Percentiles rank a stretch among this genome's conserved stretches.
Evolutionary conservation across 2,329 filamentous ascomycete genomes (phyloP).

Genomic region (Fusarium tuaranense): DNA sequence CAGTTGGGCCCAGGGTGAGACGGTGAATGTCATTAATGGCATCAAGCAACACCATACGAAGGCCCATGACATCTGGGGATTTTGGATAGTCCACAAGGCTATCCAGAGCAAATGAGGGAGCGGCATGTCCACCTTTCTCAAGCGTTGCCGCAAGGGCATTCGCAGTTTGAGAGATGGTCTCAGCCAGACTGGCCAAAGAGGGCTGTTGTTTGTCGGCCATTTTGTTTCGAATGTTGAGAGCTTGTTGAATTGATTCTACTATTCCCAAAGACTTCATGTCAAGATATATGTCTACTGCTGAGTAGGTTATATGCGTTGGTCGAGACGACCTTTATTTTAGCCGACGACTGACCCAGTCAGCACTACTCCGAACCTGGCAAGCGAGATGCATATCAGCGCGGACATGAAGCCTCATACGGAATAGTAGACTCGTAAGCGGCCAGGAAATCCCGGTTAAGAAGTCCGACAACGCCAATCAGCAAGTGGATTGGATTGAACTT

Average conservation of each 20-base stretch:
- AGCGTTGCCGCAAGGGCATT: constrained; percentile 10
- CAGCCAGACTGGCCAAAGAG: constrained; percentile 11
- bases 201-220: not conserved
- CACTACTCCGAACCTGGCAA: not conserved
- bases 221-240: not conserved
- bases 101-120: constrained; percentile 15
- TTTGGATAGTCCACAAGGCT: constrained; percentile 20
- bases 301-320: not conserved
- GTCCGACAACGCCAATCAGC: not conserved
- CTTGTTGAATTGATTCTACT: not conserved
- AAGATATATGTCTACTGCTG: not conserved
- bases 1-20: constrained; percentile 23
- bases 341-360: not conserved
- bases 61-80: constrained; percentile 18
- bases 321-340: not conserved
- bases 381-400: not conserved
- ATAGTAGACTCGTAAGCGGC: not conserved
- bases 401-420: not conserved
- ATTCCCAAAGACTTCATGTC: not conserved
- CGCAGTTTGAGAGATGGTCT: constrained; percentile 12
- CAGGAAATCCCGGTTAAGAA: not conserved
- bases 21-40: constrained; percentile 17
- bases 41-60: constrained; percentile 25
- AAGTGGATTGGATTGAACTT: not conserved
- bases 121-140: constrained; percentile 9